phyloP scores from a whole-genome alignment of 805 yeast genomes.

The Limtongia smithiae region DNA sequence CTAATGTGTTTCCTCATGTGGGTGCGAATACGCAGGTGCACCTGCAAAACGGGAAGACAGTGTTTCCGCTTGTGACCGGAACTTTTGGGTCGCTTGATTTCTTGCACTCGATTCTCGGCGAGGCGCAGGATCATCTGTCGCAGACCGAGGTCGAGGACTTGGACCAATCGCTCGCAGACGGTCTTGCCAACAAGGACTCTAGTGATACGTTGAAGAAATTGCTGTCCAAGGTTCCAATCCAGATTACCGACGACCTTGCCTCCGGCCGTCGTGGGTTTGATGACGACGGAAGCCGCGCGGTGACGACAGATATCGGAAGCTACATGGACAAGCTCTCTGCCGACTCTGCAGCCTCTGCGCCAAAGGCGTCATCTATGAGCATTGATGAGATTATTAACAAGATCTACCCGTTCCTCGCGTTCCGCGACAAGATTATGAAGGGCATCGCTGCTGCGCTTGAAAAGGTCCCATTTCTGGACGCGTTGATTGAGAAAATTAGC shows the following conservation, averaged over 20 bases:
- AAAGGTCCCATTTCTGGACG: slow-evolving; percentile 26
- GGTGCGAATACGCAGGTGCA: slow-evolving; percentile 28
- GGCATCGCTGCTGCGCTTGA: slow-evolving; percentile 20
- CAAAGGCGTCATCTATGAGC: slow-evolving; percentile 4
- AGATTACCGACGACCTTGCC: background rate
- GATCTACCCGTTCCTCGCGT: slow-evolving; percentile 26
- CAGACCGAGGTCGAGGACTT: slow-evolving; percentile 30
- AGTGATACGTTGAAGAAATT: slow-evolving; percentile 19
- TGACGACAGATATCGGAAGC: slow-evolving; percentile 1
- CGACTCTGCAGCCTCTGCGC: slow-evolving; percentile 9
- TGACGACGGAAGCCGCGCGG: slow-evolving; percentile 1
- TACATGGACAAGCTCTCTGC: slow-evolving; percentile 18
- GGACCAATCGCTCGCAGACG: slow-evolving; percentile 20
- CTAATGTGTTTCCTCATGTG: slow-evolving; percentile 31
- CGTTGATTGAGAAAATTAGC: slow-evolving; percentile 28
- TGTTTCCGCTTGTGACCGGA: slow-evolving; percentile 32
- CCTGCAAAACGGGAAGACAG: slow-evolving; percentile 27
- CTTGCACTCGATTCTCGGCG: slow-evolving; percentile 31
- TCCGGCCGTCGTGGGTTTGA: background rate
- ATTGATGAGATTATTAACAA: slow-evolving; percentile 17
- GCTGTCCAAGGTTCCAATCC: slow-evolving; percentile 26
- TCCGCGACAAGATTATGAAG: slow-evolving; percentile 20
- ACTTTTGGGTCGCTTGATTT: slow-evolving; percentile 33
- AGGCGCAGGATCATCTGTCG: slow-evolving; percentile 29
- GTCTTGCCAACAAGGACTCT: slow-evolving; percentile 4